A percentile compares a stretch with the other conserved stretches of the same genome.
phyloP scores from a whole-genome alignment of 306 rosid genomes.

The Pueraria montana region DNA sequence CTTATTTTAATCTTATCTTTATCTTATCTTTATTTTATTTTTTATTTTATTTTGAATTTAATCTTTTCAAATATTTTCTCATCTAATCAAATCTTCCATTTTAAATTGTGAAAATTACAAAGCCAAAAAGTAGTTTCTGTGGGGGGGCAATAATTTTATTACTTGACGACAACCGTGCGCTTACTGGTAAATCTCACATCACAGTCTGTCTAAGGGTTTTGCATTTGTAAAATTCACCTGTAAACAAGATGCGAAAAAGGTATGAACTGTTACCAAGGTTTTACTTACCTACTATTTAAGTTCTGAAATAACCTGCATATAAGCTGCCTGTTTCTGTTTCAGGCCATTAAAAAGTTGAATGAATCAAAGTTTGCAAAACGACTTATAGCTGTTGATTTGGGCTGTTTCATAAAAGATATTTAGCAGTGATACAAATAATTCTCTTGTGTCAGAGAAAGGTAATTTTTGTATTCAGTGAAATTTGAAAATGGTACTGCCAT shows the following conservation, averaged over 20 bases:
- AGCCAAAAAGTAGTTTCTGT: no score
- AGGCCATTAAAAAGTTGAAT: constrained; percentile 89
- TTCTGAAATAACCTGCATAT: constrained; percentile 39
- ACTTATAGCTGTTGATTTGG: constrained; percentile 96
- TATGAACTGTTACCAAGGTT: constrained; percentile 50
- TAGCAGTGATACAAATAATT: constrained; percentile 55
- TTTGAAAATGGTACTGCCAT: constrained; percentile 21
- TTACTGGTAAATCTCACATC: no score
- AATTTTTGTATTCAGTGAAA: constrained; percentile 31
- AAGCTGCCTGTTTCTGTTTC: constrained; percentile 42
- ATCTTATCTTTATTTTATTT: no score
- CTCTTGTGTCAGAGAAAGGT: constrained; percentile 74
- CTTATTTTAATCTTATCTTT: no score
- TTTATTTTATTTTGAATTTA: no score
- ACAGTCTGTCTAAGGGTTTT: constrained; percentile 92
- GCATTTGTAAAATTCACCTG: constrained; percentile 93
- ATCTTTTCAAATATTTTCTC: no score
- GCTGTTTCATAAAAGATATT: constrained; percentile 89
- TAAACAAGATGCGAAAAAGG: constrained; percentile 89
- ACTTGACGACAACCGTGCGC: no score
- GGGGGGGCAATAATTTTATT: no score
- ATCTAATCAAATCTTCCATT: no score
- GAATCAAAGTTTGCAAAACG: constrained; percentile 79
- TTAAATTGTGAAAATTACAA: no score
- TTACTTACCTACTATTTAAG: constrained; percentile 32